Evolutionary conservation across 2,329 filamentous ascomycete species (phyloP), one percentile per base, ranked within the genome.

Genomic region (Clonostachys rhizophaga): DNA sequence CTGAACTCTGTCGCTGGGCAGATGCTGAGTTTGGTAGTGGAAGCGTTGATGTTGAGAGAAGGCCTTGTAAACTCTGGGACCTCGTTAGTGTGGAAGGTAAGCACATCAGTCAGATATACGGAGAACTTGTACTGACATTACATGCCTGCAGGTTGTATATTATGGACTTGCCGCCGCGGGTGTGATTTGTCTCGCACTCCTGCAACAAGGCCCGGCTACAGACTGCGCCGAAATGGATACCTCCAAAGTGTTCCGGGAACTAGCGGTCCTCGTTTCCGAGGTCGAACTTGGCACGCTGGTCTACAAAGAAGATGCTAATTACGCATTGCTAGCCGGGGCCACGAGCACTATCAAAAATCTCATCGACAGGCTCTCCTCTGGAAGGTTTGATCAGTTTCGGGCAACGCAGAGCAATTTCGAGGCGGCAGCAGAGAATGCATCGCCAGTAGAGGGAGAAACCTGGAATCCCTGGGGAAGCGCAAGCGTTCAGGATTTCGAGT

Each of bases 311-410:
- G 53, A 55, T 18, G 50, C 53, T 14, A 54, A 54, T 36, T 55
- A 54, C 34, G 53, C 51, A 18, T 51, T 55, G 16, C 49, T 55
- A 6, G 43, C 52, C 9, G 48, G 50, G 14, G 53, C 53, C 3
- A 50, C 50, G 6, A 49, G 49, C 41, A 54, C 50, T 9, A 55
- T 55, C 5, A 47, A 45, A 5, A 49, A 37, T n/a, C 42, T 52
- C 6, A 42, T 52, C 11, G 42, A 52, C 61, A 6, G 78, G 76
- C 54, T 84, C 20, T 30, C 24, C 24, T 30, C 24, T 9, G 24
- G 24, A 8, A 10, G 24, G 24, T 30, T 30, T 30, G 24, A 30
- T 30, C 24, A 30, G 24, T 30, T 30, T 9, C 24, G 24, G 24
- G 24, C 24, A 30, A 30, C 24, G 9, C 24, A 30, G 24, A 30